Evolutionary conservation across 257 asterid species (phyloP).

Genomic region (Salvia splendens): DNA sequence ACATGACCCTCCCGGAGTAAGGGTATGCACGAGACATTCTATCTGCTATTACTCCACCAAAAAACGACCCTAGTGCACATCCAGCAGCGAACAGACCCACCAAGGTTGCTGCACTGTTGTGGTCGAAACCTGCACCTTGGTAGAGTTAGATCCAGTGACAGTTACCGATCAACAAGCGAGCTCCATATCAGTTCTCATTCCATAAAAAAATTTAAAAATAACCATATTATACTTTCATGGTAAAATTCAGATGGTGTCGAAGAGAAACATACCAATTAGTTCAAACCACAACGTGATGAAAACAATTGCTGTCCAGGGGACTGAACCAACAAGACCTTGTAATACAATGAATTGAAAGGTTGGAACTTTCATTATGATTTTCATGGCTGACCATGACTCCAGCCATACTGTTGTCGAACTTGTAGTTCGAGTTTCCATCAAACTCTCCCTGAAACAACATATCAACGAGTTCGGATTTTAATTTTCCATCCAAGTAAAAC

Average conservation of each 20-base stretch:
- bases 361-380: conserved; percentile 70
- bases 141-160: neutral
- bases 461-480: conserved; percentile 16
- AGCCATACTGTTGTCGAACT: conserved; percentile 61
- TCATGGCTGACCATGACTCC: conserved; percentile 91
- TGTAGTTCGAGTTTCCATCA: conserved; percentile 47
- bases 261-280: conserved; percentile 64
- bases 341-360: conserved; percentile 91
- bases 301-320: conserved; percentile 95
- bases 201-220: neutral
- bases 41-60: conserved; percentile 92
- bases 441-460: conserved; percentile 58
- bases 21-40: conserved; percentile 68
- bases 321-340: conserved; percentile 91
- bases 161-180: conserved; percentile 1
- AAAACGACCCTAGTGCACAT: conserved; percentile 82
- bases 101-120: conserved; percentile 74
- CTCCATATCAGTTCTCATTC: neutral
- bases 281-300: conserved; percentile 94
- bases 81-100: conserved; percentile 91
- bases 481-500: neutral
- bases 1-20: conserved; percentile 74
- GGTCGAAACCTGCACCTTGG: conserved; percentile 75
- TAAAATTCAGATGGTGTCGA: neutral
- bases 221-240: neutral